Evolutionary conservation across 805 yeast genomes (phyloP), one percentile per base, ranked within the genome.

Genomic region (Candida maesae): DNA sequence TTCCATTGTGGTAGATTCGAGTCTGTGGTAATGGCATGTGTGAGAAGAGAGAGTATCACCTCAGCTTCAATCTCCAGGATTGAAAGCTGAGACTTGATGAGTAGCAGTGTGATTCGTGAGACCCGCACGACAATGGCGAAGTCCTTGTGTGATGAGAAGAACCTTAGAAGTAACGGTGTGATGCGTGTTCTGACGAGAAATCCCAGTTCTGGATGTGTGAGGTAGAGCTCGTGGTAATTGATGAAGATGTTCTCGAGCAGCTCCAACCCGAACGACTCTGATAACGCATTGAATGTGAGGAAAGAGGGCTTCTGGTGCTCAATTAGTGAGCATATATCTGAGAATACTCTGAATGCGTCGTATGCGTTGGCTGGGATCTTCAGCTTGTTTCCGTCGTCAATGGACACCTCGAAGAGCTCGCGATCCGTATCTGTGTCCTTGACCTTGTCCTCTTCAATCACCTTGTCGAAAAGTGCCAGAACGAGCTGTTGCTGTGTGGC

Each of bases 401-500:
- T 56, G 2, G 67, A 60, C 0, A 77, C 78, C 9, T 61, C 64
- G 49, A 52, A 53, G 16, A 46, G 52, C 18, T 56, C 59, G 13
- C 51, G 56, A 4, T 54, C 52, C 2, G 35, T 32, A n/a, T n/a
- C n/a, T 2, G 44, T 42, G 2, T 29, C 42, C 17, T 28, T 7
- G 16, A 14, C 6, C 15, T 58, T 52, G 42, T 67, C 74, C 32
- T 73, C 76, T 5, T 63, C 67, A 14, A 58, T 49, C 35, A 78
- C 71, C 55, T 78, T 72, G 41, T 91, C 98, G 60, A 84, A 91
- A 0, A 89, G 74, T 23, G 84, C 77, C 27, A 84, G 78, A 33
- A 89, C 73, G 32, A 93, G 64, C 59, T 93, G 98, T 47, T 89
- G 95, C 34, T 89, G 72, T 3, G 98, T 88, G 2, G 98, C 99